Base-by-base conservation (phyloP, 2,329 filamentous ascomycete species). In the Pleoardoris graminearum region DNA sequence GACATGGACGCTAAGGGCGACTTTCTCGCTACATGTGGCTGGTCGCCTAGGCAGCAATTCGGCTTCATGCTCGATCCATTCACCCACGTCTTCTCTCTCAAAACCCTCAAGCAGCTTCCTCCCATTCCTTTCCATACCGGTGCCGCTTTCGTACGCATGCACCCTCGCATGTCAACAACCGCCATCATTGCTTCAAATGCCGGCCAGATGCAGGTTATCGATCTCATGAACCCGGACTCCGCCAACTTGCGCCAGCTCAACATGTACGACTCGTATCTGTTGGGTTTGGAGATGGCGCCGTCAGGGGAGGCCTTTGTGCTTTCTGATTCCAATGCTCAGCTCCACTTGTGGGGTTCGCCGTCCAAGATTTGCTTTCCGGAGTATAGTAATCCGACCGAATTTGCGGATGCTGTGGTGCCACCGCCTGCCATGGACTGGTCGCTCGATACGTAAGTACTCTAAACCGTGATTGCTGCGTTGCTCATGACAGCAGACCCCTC, bases 1-100 rank as follows among this genome's bases (percentile, higher is more conserved):
- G 93, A 97, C 71, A 97, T 99, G 90, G 94, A 99, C 76, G 91
- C 92, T 7, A 90, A 94, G 68, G 90, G 94, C 67, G 93, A 97
- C 71, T 94, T 94, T 61, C 85, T 99, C 48, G 89, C 97, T 19
- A 97, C 94, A 4, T 99, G 94, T 72, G 94, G 94, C 30, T 96
- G 90, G 75, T 96, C 93, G 1, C 82, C 91, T 21, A 85, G 93
- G 60, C 91, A 92, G 66, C 81, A 90, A 60, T 85, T 87, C 30
- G 85, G 85, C 35, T 89, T 89, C 58, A 91, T 95, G 78, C 84
- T 95, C 29, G 94, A 99, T 68, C 90, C 91, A 0, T 86, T 97
- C 53, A 90, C 96, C 53, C 96, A 97, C 63, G 91, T 97, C 29
- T 97, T 96, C 68, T 93, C 97, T 68, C 81, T 99, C 41, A 96